Conservation (phyloP, 495 filamentous ascomycete genomes). For the Podospora pseudoanserina region DNA sequence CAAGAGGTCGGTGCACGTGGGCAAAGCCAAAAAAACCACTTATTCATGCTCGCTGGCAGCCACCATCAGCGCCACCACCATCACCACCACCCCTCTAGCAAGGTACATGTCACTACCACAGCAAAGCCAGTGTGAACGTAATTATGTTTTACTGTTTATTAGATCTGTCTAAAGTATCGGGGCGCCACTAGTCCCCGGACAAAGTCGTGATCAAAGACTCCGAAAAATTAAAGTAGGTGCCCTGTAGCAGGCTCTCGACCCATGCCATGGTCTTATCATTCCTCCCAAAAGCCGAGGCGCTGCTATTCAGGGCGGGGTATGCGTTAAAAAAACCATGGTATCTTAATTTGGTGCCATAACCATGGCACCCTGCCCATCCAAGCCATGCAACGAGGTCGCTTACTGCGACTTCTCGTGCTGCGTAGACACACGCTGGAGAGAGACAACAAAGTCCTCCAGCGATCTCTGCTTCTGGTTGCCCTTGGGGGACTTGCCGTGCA, state of each 20-base stretch:
- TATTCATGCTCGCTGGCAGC: background rate
- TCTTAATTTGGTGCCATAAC: conserved; percentile 7
- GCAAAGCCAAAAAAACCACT: background rate
- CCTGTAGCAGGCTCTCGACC: conserved; percentile 21
- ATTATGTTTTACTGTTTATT: conserved; percentile 39
- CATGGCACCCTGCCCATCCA: conserved; percentile 5
- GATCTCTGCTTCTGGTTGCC: conserved; percentile 69
- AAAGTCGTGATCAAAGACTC: conserved; percentile 29
- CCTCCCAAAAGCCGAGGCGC: conserved; percentile 21
- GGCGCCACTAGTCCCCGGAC: conserved; percentile 24
- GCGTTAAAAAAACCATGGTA: conserved; percentile 7
- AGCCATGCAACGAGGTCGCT: conserved; percentile 19
- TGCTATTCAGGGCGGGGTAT: conserved; percentile 11
- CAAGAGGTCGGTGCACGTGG: background rate
- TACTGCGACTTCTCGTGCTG: conserved; percentile 76
- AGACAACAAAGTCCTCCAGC: conserved; percentile 82
- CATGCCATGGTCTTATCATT: conserved; percentile 23
- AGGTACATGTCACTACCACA: conserved; percentile 2
- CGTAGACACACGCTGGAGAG: conserved; percentile 78
- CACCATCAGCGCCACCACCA: background rate
- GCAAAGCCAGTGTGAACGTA: background rate
- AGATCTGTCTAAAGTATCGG: conserved; percentile 33
- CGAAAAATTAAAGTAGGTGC: conserved; percentile 39
- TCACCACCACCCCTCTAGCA: background rate
- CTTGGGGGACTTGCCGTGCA: conserved; percentile 82